These are phyloP conservation scores for Fusarium sp. DNA, from an alignment of 2,329 filamentous ascomycete genomes.

Conservation along the genomic window DNA sequence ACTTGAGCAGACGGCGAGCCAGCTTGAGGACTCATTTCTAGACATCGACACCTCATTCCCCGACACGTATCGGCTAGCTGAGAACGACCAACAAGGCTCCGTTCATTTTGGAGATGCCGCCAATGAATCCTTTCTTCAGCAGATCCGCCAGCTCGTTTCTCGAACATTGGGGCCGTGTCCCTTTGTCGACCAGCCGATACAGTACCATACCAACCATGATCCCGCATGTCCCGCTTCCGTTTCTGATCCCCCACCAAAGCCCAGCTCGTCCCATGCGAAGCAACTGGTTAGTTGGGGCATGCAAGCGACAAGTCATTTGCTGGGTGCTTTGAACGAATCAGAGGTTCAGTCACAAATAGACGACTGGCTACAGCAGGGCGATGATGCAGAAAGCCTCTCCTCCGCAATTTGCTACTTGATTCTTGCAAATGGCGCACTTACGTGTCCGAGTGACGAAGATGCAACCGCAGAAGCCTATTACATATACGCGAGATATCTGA, in stretches of 20 bases:
- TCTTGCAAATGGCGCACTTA: neutral
- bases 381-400: rapidly evolving
- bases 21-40: neutral
- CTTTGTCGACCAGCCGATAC: neutral
- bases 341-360: neutral
- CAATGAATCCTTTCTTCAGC: neutral
- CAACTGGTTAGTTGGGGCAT: neutral
- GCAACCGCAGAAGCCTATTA: neutral
- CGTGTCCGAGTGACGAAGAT: neutral
- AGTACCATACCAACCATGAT: neutral
- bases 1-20: too few species aligned
- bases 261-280: neutral
- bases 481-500: neutral
- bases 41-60: rapidly evolving
- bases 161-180: neutral
- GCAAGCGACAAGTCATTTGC: neutral
- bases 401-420: neutral
- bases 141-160: neutral
- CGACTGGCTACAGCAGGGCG: neutral
- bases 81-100: neutral
- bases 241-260: neutral
- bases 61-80: rapidly evolving
- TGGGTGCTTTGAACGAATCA: neutral
- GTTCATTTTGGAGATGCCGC: neutral
- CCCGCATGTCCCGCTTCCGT: neutral